Evolutionary conservation across 345 rosid species (phyloP), one percentile per base, ranked within the genome.

Genomic region (Euphorbia peplus): DNA sequence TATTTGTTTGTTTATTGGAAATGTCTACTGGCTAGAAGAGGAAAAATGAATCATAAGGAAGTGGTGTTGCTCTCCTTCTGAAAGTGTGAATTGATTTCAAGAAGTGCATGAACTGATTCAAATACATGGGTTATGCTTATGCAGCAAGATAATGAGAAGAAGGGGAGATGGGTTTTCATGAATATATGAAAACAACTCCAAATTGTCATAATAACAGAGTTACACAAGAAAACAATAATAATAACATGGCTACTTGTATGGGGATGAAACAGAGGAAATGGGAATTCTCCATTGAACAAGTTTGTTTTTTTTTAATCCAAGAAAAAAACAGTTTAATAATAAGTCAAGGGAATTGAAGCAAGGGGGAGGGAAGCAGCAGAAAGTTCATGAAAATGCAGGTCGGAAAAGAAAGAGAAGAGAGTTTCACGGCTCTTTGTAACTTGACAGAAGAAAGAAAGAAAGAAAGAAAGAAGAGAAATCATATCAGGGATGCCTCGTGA

Each of bases 61-160:
- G n/a, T n/a, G n/a, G n/a, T n/a, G n/a, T n/a, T n/a, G 62, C 72
- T 76, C 76, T 86, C 86, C 96, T 83, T 73, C 92, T 91, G 90
- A 91, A 93, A 44, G 96, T 89, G 80, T 91, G 99, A 69, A 86
- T 91, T 65, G 97, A 87, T 85, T 88, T 91, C 42, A 95, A 78
- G 76, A 95, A 95, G 78, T 95, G 95, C 99, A 91, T 89, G 86
- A 91, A 95, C 87, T 84, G 93, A 86, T 95, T 91, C 78, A 88
- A 76, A 83, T 89, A 90, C 97, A 89, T 91, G 89, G 88, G 84
- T n/a, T n/a, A n/a, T n/a, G n/a, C n/a, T n/a, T n/a, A n/a, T 76
- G 83, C 83, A 70, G 56, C 19, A 51, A 66, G 57, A 70, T 59
- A 76, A 66, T 67, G 80, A 67, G 75, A 69, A 75, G 71, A 35